These are phyloP conservation scores for Rosa chinensis DNA, from an alignment of 306 rosid genomes.

Conservation along the genomic window DNA sequence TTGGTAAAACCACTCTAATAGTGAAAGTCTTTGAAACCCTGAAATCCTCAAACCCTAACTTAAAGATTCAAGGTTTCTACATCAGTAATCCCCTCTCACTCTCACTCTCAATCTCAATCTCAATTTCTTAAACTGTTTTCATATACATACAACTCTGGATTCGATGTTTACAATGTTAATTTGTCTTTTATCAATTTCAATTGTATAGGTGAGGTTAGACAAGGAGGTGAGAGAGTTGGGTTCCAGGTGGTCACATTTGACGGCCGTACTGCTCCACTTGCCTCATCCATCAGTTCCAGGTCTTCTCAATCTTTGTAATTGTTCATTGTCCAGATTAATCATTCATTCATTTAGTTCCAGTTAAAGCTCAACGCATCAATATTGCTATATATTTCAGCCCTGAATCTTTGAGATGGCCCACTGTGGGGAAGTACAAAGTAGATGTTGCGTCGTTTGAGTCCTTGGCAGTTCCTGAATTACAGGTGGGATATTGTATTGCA, in stretches of 20 bases:
- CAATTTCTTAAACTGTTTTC: background rate
- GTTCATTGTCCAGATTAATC: too few species aligned
- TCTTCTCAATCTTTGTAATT: conserved; percentile 5
- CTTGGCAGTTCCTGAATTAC: conserved; percentile 73
- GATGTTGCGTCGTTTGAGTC: conserved; percentile 76
- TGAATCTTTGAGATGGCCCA: conserved; percentile 72
- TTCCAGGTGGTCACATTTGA: conserved; percentile 78
- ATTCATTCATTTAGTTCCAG: background rate
- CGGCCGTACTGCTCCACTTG: conserved; percentile 67
- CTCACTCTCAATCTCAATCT: too few species aligned
- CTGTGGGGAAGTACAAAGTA: conserved; percentile 76
- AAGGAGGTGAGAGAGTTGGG: conserved; percentile 59
- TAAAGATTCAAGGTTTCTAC: too few species aligned
- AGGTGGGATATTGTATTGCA: conserved; percentile 40
- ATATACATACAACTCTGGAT: background rate
- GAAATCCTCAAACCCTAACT: too few species aligned
- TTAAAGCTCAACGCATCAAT: background rate
- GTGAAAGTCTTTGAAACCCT: too few species aligned
- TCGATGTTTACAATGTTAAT: background rate
- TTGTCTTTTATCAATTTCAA: background rate
- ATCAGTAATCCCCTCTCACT: too few species aligned
- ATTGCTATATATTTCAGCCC: conserved; percentile 39
- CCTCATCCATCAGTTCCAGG: conserved; percentile 64
- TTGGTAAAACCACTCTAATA: too few species aligned
- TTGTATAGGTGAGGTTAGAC: conserved; percentile 70